Base-by-base conservation (phyloP, 2,329 filamentous ascomycete species). In the Beauveria rudraprayagi region DNA sequence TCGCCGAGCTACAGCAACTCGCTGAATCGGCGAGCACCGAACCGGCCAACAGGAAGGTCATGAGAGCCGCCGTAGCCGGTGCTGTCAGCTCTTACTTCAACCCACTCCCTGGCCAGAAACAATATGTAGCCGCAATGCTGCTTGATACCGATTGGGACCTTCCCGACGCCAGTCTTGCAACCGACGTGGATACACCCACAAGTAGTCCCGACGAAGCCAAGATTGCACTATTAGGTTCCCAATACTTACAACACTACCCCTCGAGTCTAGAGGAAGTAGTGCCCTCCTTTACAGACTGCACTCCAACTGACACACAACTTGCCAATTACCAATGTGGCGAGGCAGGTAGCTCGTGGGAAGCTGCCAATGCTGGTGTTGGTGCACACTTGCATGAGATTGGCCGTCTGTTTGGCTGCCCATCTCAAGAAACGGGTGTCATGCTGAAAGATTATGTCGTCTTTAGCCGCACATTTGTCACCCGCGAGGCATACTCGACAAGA, bases 401-500 rank as follows among this genome's bases (percentile, higher is more conserved):
- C 3, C 93, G 96, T 75, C 75, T 96, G 24, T 89, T 97, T 66
- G 93, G 93, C 55, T 95, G 91, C 66, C 91, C 91, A 10, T 90
- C 95, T 70, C 91, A 95, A 70, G 91, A 94, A 69, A 89, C 79
- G 30, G 93, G 94, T n/a, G 81, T 97, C 63, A 97, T 97, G 93
- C 78, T 92, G 56, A 83, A 90, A 61, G 93, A 96, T 71, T 97
- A 96, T 71, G 85, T 92, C 37, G 87, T 81, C 2, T 77, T 97
- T 14, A 95, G 94, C 73, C 85, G 93, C 28, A 89, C 89, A 1
- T 97, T 97, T 71, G 80, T 90, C 51, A 83, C 84, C 37, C 85
- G 88, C 46, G 93, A 97, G 72, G 86, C 91, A 1, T 97, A 89
- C 70, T 94, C 89, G 2, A 96, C 91, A 3, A 83, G 92, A 51